phyloP scores from a whole-genome alignment of 169 alveolate species.

The Plasmodium blacklocki region DNA sequence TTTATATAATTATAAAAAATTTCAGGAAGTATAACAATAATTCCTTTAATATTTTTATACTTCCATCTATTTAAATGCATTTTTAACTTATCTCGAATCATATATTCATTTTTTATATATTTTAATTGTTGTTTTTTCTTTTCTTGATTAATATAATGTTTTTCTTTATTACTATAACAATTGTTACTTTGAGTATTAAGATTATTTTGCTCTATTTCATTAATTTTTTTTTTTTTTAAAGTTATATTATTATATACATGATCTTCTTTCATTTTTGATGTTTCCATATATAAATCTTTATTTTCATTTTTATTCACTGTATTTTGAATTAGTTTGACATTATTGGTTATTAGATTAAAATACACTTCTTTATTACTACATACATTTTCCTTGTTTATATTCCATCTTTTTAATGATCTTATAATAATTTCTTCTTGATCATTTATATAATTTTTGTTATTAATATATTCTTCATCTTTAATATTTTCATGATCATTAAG shows the following conservation, averaged over 20 bases:
- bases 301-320: background rate
- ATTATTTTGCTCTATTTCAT: background rate
- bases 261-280: background rate
- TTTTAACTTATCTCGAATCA: slow-evolving; percentile 18
- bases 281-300: background rate
- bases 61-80: slow-evolving; percentile 17
- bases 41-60: slow-evolving; percentile 51
- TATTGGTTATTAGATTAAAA: background rate
- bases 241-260: background rate
- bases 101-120: background rate
- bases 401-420: background rate
- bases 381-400: background rate
- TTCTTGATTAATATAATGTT: background rate
- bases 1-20: slow-evolving; percentile 49
- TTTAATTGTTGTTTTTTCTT: background rate
- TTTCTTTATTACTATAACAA: background rate
- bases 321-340: background rate
- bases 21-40: slow-evolving; percentile 55
- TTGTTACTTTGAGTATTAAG: background rate
- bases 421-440: background rate
- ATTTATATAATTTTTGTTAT: background rate
- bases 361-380: background rate
- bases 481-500: too few species aligned
- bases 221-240: background rate
- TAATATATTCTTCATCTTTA: background rate